These are phyloP conservation scores for Astragalus glycyphyllos DNA, from an alignment of 306 rosid species.

Conservation along the genomic window DNA sequence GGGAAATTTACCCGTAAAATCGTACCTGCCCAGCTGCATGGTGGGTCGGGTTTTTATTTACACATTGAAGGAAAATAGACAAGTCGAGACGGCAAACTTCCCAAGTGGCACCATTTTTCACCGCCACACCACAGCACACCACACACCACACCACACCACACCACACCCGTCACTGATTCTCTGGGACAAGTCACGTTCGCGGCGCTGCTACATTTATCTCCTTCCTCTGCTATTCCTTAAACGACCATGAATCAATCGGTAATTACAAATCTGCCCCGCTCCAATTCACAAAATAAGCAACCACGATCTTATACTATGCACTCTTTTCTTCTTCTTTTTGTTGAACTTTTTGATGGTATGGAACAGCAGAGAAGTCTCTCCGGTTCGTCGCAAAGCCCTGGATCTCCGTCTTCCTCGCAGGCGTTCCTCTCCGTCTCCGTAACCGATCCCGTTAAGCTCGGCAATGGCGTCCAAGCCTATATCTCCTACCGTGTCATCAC, in stretches of 20 bases:
- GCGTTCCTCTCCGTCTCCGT: constrained; percentile 84
- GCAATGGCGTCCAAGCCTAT: constrained; percentile 98
- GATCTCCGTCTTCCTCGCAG: constrained; percentile 88
- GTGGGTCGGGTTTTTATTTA: too few species aligned
- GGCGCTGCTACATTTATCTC: not conserved
- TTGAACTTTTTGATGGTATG: constrained; percentile 37
- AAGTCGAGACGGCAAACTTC: not conserved
- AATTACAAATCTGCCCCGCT: constrained; percentile 57
- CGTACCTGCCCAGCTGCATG: too few species aligned
- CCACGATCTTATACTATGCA: not conserved
- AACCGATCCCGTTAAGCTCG: constrained; percentile 94
- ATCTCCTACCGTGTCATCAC: constrained; percentile 96
- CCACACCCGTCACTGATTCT: constrained; percentile 8
- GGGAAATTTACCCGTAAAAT: too few species aligned
- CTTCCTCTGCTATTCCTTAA: not conserved
- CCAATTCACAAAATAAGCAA: constrained; percentile 26
- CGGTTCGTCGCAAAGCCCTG: constrained; percentile 84
- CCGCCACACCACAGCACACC: constrained; percentile 26
- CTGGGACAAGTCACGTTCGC: not conserved
- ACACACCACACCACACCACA: too few species aligned
- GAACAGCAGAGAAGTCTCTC: constrained; percentile 76
- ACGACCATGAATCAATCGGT: constrained; percentile 52
- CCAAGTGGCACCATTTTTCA: constrained; percentile 13
- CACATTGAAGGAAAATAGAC: too few species aligned
- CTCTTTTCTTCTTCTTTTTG: not conserved